Base-by-base conservation (phyloP, 371 early-diverging fungal species). In the Mortierella sp. region DNA sequence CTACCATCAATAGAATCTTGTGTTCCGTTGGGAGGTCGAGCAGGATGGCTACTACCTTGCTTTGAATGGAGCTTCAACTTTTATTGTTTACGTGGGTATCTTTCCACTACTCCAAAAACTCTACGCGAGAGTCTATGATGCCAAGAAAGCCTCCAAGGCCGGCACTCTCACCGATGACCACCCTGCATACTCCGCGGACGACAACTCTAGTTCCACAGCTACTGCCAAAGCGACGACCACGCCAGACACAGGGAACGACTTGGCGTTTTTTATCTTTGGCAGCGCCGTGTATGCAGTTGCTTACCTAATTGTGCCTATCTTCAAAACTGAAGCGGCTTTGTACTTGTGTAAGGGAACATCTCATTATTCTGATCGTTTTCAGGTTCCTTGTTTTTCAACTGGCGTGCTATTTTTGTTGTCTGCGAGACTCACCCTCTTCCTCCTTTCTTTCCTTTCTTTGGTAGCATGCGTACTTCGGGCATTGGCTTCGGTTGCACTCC, bases 201-300 rank as follows among this genome's bases (percentile, higher is more conserved):
- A 76, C 12, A 65, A 27, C 18, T 10, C 65, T 41, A 51, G 24
- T 32, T 46, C 81, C n/a, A 18, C 48, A 21, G 27, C 7, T 14
- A 4, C 55, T 27, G 49, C 68, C 7, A 70, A 8, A 16, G 58
- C 10, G 18, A 55, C 41, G 16, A 48, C 24, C 29, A 65, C 41
- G 21, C 32, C 4, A 4, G 46, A 58, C 27, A 41, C 58, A 6
- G 56, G 76, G 70, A 76, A 51, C 16, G 84, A 84, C 38, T 51
- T 84, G 14, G 41, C 18, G 7, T 84, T 84, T 58, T 68, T 80
- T 44, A 72, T 80, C 32, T 78, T 80, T 80, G 84, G 81, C 18
- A 18, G 77, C 14, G 21, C 32, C 29, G 7, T 78, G 24, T 80
- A 72, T 35, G 29, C 43, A 0, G 18, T 76, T 32, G 35, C 48